Evolutionary conservation across 257 asterid species (phyloP).

Genomic region (Euphrasia confusa): DNA sequence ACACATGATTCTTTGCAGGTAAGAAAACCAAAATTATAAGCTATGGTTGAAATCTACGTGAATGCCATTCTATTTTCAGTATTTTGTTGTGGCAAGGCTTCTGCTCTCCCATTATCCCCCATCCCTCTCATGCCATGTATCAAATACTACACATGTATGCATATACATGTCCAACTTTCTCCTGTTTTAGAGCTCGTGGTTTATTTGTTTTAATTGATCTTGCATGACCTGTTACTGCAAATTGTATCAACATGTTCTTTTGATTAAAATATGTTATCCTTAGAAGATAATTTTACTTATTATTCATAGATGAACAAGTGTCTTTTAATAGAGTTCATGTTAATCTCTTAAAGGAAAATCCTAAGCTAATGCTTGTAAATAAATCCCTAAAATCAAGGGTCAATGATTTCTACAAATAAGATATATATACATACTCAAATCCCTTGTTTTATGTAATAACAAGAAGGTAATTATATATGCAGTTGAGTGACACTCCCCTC

Average conservation of each 20-base stretch:
- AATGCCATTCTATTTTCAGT: neutral
- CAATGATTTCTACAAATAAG: no score
- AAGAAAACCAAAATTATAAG: slow-evolving; percentile 24
- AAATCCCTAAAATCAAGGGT: no score
- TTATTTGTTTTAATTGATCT: slow-evolving; percentile 20
- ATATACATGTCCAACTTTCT: neutral
- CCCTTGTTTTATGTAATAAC: no score
- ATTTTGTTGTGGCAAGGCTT: neutral
- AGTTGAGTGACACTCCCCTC: no score
- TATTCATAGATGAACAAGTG: no score
- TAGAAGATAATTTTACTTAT: no score
- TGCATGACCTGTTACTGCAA: slow-evolving; percentile 8
- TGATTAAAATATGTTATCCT: slow-evolving; percentile 5
- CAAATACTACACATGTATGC: neutral
- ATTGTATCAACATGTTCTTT: slow-evolving; percentile 8
- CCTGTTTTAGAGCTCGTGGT: slow-evolving; percentile 19
- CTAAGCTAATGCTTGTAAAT: no score
- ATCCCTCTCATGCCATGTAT: neutral
- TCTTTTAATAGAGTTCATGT: no score
- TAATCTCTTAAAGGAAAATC: no score
- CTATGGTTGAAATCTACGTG: slow-evolving; percentile 5
- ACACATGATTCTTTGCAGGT: slow-evolving; percentile 77
- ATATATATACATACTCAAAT: no score
- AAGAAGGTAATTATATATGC: no score
- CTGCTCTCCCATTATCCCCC: neutral